Percentiles rank a stretch among this genome's conserved stretches.
These are phyloP conservation scores for Penicillium verhagenii DNA, from an alignment of 495 filamentous ascomycete species.

Conservation along the genomic window DNA sequence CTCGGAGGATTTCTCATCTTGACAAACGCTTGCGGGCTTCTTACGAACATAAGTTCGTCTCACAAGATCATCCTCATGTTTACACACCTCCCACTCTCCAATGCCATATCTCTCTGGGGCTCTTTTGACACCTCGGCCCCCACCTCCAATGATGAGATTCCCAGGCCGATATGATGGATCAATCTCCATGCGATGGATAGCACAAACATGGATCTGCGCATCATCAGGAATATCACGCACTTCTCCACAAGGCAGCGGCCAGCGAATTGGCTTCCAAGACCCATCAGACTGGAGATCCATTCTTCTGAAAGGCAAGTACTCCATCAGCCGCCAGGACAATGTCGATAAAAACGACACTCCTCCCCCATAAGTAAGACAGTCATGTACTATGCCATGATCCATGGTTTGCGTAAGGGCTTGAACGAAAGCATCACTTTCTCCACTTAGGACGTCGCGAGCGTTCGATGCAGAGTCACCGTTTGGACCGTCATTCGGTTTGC, in stretches of 20 bases:
- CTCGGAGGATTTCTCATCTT: not conserved
- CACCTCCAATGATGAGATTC: conserved; percentile 73
- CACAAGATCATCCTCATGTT: conserved; percentile 56
- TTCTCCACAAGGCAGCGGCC: conserved; percentile 73
- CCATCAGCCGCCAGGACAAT: conserved; percentile 72
- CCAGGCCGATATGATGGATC: conserved; percentile 66
- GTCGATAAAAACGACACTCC: conserved; percentile 55
- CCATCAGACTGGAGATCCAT: conserved; percentile 71
- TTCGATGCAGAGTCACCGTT: not conserved
- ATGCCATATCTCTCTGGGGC: conserved; percentile 59
- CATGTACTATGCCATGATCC: conserved; percentile 60
- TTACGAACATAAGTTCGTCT: conserved; percentile 51
- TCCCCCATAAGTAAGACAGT: conserved; percentile 62
- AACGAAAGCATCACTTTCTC: conserved; percentile 6
- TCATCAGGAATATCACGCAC: conserved; percentile 70
- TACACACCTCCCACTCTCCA: conserved; percentile 64
- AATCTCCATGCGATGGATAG: conserved; percentile 63
- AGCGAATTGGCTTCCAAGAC: conserved; percentile 71
- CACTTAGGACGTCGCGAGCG: not conserved
- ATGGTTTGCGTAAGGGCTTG: conserved; percentile 9
- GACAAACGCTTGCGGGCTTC: conserved; percentile 8
- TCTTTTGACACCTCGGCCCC: conserved; percentile 58
- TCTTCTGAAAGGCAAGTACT: conserved; percentile 73
- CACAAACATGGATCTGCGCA: conserved; percentile 65
- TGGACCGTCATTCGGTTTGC: too few relatives aligned